phyloP scores from a whole-genome alignment of 257 asterid genomes.

The Solanum dulcamara region DNA sequence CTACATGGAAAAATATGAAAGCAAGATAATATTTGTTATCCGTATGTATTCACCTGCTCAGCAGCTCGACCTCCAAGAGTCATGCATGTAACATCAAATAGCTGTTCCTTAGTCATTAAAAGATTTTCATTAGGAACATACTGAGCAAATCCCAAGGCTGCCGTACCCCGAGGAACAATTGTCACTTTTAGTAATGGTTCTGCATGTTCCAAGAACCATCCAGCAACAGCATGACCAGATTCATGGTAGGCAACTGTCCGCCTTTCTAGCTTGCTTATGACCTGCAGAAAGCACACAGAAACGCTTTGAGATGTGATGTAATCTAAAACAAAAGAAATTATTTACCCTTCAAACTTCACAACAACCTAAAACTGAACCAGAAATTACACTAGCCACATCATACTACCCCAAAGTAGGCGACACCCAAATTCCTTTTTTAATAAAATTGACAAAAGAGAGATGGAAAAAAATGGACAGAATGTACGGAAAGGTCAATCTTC shows the following conservation, averaged over 20 bases:
- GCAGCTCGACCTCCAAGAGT: conserved; percentile 91
- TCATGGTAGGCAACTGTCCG: conserved; percentile 86
- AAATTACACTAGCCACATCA: neutral
- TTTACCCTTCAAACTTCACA: neutral
- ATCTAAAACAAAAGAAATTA: neutral
- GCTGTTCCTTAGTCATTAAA: conserved; percentile 75
- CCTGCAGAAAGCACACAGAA: conserved; percentile 27
- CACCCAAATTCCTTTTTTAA: neutral
- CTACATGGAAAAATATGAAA: neutral
- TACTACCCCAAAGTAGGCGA: neutral
- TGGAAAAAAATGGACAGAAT: neutral
- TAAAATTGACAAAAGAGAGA: neutral
- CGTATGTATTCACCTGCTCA: conserved; percentile 56
- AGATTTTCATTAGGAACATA: conserved; percentile 78
- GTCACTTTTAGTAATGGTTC: conserved; percentile 80
- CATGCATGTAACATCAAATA: conserved; percentile 87
- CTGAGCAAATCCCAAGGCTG: conserved; percentile 89
- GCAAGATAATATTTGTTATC: neutral
- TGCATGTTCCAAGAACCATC: conserved; percentile 86
- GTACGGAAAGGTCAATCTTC: neutral
- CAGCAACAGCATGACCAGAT: conserved; percentile 87
- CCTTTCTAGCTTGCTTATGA: conserved; percentile 59
- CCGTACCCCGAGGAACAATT: conserved; percentile 86
- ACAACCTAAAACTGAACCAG: neutral
- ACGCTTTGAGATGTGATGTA: neutral